These are phyloP conservation scores for Bjerkandera adusta DNA, from an alignment of 1,284 basidiomycete species.

Conservation along the genomic window DNA sequence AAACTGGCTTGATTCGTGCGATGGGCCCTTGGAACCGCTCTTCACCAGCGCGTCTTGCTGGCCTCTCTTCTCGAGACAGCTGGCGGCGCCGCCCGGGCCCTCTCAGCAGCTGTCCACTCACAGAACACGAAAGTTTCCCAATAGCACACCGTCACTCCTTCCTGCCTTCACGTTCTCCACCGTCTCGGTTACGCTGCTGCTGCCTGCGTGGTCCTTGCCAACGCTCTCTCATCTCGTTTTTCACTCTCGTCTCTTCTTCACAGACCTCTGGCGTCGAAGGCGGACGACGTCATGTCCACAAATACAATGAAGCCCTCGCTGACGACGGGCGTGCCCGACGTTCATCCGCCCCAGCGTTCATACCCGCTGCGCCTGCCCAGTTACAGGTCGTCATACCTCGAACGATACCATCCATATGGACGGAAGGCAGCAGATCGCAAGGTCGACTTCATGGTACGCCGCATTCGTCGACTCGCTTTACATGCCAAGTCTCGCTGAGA, in stretches of 20 bases:
- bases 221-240: too few relatives aligned
- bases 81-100: background rate
- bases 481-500: background rate
- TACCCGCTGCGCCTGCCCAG: slow-evolving; percentile 6
- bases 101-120: background rate
- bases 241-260: too few relatives aligned
- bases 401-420: slow-evolving; percentile 14
- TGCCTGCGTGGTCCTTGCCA: too few relatives aligned
- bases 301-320: background rate
- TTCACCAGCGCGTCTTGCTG: background rate
- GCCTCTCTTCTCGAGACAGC: background rate
- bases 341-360: background rate
- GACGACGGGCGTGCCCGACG: background rate
- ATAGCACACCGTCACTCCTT: too few relatives aligned
- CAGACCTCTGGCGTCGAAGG: background rate
- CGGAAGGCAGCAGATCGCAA: background rate
- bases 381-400: slow-evolving; percentile 9
- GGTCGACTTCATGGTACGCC: slow-evolving; percentile 12
- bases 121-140: too few relatives aligned
- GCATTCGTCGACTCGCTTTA: background rate
- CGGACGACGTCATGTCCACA: background rate
- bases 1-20: slow-evolving; percentile 2
- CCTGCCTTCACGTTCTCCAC: too few relatives aligned
- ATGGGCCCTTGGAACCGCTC: slow-evolving; percentile 1
- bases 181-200: too few relatives aligned